A percentile compares a stretch with the other conserved stretches of the same genome.
phyloP scores from a whole-genome alignment of 2,329 filamentous ascomycete species.

The Trichoderma semiorbis region DNA sequence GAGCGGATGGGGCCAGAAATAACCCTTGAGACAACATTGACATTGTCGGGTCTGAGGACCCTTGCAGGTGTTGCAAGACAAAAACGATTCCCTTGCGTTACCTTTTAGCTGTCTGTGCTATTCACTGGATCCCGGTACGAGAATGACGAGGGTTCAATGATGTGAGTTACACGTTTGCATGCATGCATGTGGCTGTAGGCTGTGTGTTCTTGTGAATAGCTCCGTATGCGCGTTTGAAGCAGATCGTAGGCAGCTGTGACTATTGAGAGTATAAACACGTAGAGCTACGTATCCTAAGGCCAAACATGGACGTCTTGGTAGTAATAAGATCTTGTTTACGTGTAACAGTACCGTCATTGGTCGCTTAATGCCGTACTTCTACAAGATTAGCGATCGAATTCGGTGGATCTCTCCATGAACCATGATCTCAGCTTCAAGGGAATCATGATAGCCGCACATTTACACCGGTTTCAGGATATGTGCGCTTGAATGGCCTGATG shows the following conservation, averaged over 20 bases:
- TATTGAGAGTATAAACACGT: background rate
- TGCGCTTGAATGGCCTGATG: fast-evolving
- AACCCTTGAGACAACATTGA: background rate
- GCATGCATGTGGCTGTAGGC: background rate
- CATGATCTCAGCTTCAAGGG: background rate
- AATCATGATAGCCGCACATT: background rate
- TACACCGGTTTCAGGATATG: background rate
- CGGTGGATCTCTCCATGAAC: background rate
- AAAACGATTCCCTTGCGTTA: background rate
- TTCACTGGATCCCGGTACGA: background rate
- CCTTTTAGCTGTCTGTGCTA: background rate
- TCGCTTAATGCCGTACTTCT: background rate
- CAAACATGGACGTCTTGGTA: background rate
- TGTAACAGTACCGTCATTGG: background rate
- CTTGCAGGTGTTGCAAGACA: background rate
- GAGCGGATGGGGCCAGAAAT: background rate
- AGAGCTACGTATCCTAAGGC: background rate
- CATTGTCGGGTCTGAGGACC: background rate
- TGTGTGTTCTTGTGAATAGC: background rate
- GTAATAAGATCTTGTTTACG: background rate
- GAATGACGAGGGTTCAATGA: background rate
- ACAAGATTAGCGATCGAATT: background rate
- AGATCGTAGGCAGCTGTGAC: background rate
- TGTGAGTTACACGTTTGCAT: background rate
- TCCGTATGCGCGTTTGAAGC: background rate